Evolutionary conservation across 495 filamentous ascomycete genomes (phyloP), one percentile per base, ranked within the genome.

Genomic region (Tuber indicum): DNA sequence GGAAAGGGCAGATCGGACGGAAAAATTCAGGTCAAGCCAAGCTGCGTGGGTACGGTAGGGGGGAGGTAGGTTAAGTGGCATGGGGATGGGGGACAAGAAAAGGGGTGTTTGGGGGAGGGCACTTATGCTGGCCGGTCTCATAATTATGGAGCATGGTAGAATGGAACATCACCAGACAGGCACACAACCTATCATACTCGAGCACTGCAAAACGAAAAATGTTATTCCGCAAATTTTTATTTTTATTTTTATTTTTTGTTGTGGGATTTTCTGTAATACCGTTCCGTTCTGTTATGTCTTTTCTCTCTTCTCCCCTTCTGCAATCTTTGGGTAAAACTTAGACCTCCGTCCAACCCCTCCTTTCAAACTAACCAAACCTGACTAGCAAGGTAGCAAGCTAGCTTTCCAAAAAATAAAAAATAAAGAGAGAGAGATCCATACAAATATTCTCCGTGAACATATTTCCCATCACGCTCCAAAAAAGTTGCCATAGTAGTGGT

Each of bases 271-370:
- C 19, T 49, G 58, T 66, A 12, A 7, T 58, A 42, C 26, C 23
- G 26, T 36, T 66, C n/a, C 26, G 32, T 32, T 66, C 58, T 17
- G 58, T 66, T 58, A 58, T 10, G 23, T 58, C 49, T 2, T 62
- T 66, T 62, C 10, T 17, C 10, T 66, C 14, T 32, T 62, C 52
- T n/a, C 52, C 58, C 49, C 23, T 66, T 66, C 58, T 66, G 58
- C 58, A 66, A 66, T 66, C 58, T 66, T 66, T 66, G 26, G 58
- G 58, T 66, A 66, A 66, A 66, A 36, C 58, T 66, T 32, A 66
- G 10, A 66, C n/a, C 58, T 32, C 58, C 3, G 9, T 23, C 58
- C n/a, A 16, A 32, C 14, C 58, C 58, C 32, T 36, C 58, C 42
- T 8, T 42, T 5, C 42, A 42, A 42, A 42, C 42, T 8, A 42